These are phyloP conservation scores for Wickerhamiella musiphila DNA, from an alignment of 805 yeast genomes.

Conservation along the genomic window DNA sequence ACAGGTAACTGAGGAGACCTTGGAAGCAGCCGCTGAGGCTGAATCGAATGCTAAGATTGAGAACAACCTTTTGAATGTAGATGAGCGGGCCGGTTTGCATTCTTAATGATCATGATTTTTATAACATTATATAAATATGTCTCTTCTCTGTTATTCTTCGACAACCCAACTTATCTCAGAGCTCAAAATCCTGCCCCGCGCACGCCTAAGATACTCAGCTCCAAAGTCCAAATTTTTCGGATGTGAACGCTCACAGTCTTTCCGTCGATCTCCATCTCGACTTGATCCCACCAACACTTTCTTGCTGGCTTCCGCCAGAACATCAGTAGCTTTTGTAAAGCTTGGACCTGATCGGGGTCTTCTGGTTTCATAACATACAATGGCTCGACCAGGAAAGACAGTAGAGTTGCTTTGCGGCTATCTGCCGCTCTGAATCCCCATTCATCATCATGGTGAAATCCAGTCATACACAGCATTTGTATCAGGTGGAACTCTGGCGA, in stretches of 20 bases:
- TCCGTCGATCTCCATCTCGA: constrained; percentile 22
- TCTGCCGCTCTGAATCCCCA: constrained; percentile 92
- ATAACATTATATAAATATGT: neutral
- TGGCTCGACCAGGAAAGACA: constrained; percentile 61
- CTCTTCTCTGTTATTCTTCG: neutral
- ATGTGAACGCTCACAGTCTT: constrained; percentile 50
- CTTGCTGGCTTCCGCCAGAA: constrained; percentile 98
- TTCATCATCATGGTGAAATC: constrained; percentile 42
- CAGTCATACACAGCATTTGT: constrained; percentile 88
- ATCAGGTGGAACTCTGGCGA: constrained; percentile 89
- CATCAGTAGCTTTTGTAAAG: constrained; percentile 47
- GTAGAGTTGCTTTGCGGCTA: constrained; percentile 72
- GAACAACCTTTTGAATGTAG: neutral
- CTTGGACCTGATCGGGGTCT: constrained; percentile 14
- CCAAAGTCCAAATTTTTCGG: constrained; percentile 93
- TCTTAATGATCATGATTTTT: neutral
- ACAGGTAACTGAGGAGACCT: neutral
- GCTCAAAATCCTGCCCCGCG: constrained; percentile 1
- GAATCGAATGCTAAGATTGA: constrained; percentile 1
- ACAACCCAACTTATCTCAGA: neutral
- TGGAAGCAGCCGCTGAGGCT: neutral
- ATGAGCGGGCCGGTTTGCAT: constrained; percentile 1
- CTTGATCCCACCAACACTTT: constrained; percentile 89
- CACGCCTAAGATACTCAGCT: constrained; percentile 76
- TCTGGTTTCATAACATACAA: constrained; percentile 10